Evolutionary conservation across 768 basidiomycete genomes (phyloP), one percentile per base, ranked within the genome.

Genomic region (Dendrothele bispora): DNA sequence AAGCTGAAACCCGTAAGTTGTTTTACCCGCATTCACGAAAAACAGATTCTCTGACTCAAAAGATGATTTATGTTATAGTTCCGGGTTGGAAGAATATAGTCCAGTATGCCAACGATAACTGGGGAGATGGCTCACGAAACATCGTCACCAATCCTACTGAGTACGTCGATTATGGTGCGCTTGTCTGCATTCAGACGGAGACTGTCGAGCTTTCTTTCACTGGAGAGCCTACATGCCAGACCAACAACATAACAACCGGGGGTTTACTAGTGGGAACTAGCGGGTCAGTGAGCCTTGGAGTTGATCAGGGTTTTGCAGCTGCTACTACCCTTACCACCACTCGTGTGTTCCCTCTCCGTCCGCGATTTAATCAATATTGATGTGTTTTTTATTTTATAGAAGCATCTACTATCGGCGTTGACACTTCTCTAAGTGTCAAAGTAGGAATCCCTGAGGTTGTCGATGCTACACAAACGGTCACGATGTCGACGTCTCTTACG

Each of bases 191-290:
- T n/a, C n/a, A n/a, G n/a, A n/a, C n/a, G n/a, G n/a, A n/a, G n/a
- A n/a, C n/a, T n/a, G n/a, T n/a, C n/a, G n/a, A n/a, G n/a, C n/a
- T n/a, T n/a, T n/a, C n/a, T n/a, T n/a, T n/a, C n/a, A n/a, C n/a
- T n/a, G n/a, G n/a, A n/a, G n/a, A n/a, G 7, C 39, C 39, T 40
- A 40, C 39, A 5, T 40, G 39, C 39, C 39, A 40, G 26, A 18
- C 39, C 5, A 40, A 40, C 18, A 40, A 40, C 14, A 21, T 40
- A 8, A 40, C 17, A 21, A 22, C 39, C n/a, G 21, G 5, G 22
- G 39, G 39, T 18, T 18, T 14, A 24, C 11, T 40, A 7, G 7
- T 5, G n/a, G 39, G 39, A 7, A 40, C 39, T 14, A 40, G 26
- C n/a, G 39, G 39, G 10, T 21, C 39, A 40, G 17, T 40, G 10